Evolutionary conservation across 179 eudicot species (phyloP), one percentile per base, ranked within the genome.

Genomic region (Spinacia oleracea): DNA sequence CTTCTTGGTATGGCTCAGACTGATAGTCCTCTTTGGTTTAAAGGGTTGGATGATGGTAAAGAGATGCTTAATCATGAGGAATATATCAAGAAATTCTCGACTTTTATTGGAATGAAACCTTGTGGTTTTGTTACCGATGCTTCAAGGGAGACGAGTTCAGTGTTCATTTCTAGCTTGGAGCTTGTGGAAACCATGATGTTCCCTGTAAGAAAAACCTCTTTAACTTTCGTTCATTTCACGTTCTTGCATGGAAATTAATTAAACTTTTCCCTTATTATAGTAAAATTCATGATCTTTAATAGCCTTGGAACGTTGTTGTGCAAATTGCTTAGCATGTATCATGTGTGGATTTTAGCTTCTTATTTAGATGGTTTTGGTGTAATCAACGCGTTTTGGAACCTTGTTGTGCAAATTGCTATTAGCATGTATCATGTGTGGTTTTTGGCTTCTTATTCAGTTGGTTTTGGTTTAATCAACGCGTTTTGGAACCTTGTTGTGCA

Each of bases 131-230:
- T 82, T 29, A 76, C 87, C 3, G 92, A 90, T 79, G 98, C 93
- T 60, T 86, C 98, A 46, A 88, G 91, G 80, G 94, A 88, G 70
- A 83, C 77, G 38, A 85, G 88, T 4, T 78, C 76, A 6, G 87
- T 91, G 31, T 80, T 85, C 43, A 81, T 82, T 48, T 81, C 80
- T 78, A 85, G 91, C 82, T 77, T 75, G 80, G 86, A 86, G 40
- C 87, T 91, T 60, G 91, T 84, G 29, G 94, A 90, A n/a, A 58
- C 82, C 34, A 79, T 93, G 77, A 89, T 90, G 91, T 80, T 80
- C 80, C 67, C 84, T 68, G 98, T 93, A 91, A 82, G 87, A 32
- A 77, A n/a, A n/a, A n/a, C n/a, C 69, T 73, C 65, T 65, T 65
- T 34, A 21, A 40, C 11, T 53, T 46, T 48, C 46, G 27, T 58